phyloP scores from a whole-genome alignment of 2,329 filamentous ascomycete genomes.

The Fusarium buxicola region DNA sequence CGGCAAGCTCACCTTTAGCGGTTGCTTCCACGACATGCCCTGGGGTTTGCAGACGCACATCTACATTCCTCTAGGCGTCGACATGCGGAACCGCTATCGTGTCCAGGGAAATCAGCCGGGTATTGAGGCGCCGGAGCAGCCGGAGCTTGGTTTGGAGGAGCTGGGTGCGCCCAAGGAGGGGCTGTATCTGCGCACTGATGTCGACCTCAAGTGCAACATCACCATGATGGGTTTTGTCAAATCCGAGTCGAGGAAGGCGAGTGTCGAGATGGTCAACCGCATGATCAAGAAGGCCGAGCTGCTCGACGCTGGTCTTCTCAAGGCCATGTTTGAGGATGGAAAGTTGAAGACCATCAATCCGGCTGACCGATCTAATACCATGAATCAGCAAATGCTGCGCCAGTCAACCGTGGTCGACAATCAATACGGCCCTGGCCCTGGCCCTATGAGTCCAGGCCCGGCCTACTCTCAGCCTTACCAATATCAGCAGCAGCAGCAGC shows the following conservation, averaged over 20 bases:
- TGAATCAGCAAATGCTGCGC: conserved; percentile 52
- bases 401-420: conserved; percentile 41
- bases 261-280: conserved; percentile 74
- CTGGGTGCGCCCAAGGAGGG: conserved; percentile 73
- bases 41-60: conserved; percentile 79
- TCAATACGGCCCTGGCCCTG: conserved; percentile 9
- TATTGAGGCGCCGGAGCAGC: conserved; percentile 68
- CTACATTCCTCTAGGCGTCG: conserved; percentile 74
- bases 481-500: conserved; percentile 24
- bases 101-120: conserved; percentile 77
- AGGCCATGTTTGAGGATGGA: conserved; percentile 75
- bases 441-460: conserved; percentile 29
- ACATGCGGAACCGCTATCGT: conserved; percentile 75
- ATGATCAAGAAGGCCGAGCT: conserved; percentile 79
- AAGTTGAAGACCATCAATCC: conserved; percentile 70
- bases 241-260: conserved; percentile 73
- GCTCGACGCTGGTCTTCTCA: conserved; percentile 72
- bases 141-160: conserved; percentile 69
- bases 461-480: conserved; percentile 42
- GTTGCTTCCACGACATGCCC: conserved; percentile 78
- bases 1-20: conserved; percentile 75
- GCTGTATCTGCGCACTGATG: conserved; percentile 75
- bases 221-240: conserved; percentile 74
- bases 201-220: conserved; percentile 77
- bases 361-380: conserved; percentile 58